Base-by-base conservation (phyloP, 768 basidiomycete species). In the Ramaria sp. region DNA sequence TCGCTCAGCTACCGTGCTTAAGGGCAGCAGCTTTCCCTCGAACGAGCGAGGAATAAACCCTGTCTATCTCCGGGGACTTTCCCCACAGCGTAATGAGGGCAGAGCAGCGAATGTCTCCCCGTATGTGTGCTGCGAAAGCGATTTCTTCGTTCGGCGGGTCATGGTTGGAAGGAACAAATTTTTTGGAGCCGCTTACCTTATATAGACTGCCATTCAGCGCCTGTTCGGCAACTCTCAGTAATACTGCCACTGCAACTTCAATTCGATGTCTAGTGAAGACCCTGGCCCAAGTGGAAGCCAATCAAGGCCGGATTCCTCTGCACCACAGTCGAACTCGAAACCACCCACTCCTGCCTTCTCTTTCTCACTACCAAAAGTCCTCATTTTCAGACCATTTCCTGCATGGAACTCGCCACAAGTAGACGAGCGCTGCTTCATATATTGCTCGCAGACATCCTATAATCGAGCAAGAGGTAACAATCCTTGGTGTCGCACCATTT, bases 341-440 rank as follows among this genome's bases (percentile, higher is more conserved):
- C 27, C 45, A 39, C 10, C 34, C n/a, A 33, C 55, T 20, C 17
- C 45, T 34, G 24, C 24, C 24, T 4, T 30, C 34, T 49, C 30
- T 17, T 30, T 43, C 15, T 13, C 20, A 33, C 39, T 57, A 10
- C 55, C 55, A 4, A 57, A 50, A 30, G 22, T 57, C 34, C n/a
- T 34, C 5, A 15, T 57, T 2, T 57, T 57, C 45, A 57, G 31
- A 49, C 55, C 30, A n/a, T 27, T 17, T 13, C 11, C 19, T 37
- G 55, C 55, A 1, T 57, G 55, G 55, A 57, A 78, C 61, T 83
- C 83, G 7, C 75, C 77, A 37, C 77, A 77, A 63, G 73, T 74
- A 57, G 83, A 84, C 66, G 83, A 84, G 68, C 79, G 79, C 70
- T 84, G 81, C 65, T 67, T 84, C 43, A 80, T 78, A 7, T 84